These are phyloP conservation scores for Neonectria neomacrospora DNA, from an alignment of 2,329 filamentous ascomycete genomes.

Conservation along the genomic window DNA sequence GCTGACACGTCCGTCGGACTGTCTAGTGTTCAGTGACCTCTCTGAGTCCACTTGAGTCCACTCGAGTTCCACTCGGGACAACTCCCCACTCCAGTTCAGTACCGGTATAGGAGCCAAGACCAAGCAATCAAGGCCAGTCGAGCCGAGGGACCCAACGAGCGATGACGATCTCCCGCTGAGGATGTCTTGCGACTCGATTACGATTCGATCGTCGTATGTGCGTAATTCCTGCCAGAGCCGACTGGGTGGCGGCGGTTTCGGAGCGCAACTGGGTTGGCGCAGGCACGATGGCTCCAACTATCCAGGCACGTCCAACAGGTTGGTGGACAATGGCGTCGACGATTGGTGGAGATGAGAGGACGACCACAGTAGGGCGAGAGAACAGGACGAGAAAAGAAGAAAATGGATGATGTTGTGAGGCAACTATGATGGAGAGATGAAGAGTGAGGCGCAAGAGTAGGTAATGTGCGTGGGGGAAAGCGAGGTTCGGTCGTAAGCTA, in stretches of 20 bases:
- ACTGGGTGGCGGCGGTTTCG: conserved; percentile 13
- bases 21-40: conserved; percentile 2
- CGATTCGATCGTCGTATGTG: conserved; percentile 34
- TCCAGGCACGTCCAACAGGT: conserved; percentile 5
- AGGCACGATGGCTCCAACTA: conserved; percentile 19
- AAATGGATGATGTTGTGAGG: conserved; percentile 13
- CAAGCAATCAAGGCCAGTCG: conserved; percentile 8
- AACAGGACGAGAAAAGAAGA: conserved; percentile 21
- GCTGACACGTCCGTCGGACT: conserved; percentile 10
- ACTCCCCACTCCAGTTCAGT: not conserved
- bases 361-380: not conserved
- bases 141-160: conserved; percentile 18
- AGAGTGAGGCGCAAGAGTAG: conserved; percentile 9
- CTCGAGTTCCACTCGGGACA: not conserved
- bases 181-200: conserved; percentile 34
- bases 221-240: conserved; percentile 24
- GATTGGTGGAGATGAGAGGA: conserved; percentile 12
- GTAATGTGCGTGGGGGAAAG: conserved; percentile 5
- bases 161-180: conserved; percentile 42
- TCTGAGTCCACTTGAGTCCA: conserved; percentile 5
- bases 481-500: not conserved
- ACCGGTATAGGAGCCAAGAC: conserved; percentile 3
- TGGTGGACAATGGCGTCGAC: conserved; percentile 15
- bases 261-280: conserved; percentile 20
- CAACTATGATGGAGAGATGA: conserved; percentile 2